phyloP scores from a whole-genome alignment of 2,329 filamentous ascomycete genomes.

The Drechslera avenae region DNA sequence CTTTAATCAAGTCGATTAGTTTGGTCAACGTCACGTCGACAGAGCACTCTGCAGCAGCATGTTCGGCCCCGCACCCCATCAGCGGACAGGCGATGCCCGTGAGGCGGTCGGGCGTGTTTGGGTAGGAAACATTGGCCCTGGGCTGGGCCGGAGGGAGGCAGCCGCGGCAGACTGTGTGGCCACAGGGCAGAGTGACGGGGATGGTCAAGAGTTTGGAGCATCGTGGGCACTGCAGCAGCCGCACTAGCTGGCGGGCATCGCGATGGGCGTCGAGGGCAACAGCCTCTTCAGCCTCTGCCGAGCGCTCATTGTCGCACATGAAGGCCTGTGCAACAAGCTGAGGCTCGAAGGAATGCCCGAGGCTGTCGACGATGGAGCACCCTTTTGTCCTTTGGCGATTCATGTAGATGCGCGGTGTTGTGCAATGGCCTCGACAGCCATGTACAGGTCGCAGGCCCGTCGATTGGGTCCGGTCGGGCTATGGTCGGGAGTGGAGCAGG shows the following conservation, averaged over 20 bases:
- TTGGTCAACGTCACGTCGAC: constrained; percentile 78
- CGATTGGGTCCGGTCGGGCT: constrained; percentile 7
- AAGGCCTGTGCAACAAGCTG: constrained; percentile 41
- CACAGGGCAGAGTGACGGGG: constrained; percentile 81
- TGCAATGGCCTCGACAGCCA: constrained; percentile 26
- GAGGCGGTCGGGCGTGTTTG: constrained; percentile 67
- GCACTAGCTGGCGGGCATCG: constrained; percentile 68
- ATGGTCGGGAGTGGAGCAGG: constrained; percentile 8
- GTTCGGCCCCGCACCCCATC: constrained; percentile 67
- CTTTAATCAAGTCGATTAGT: constrained; percentile 60
- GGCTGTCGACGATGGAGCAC: constrained; percentile 40
- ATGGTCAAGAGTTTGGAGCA: constrained; percentile 72
- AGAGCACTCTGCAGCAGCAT: constrained; percentile 76
- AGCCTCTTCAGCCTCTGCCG: constrained; percentile 41
- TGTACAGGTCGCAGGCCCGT: constrained; percentile 20
- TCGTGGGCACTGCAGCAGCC: constrained; percentile 75
- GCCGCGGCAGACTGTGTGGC: constrained; percentile 73
- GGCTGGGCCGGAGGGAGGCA: constrained; percentile 73
- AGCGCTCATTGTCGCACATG: constrained; percentile 50
- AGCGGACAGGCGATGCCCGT: constrained; percentile 79
- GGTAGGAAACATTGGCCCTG: constrained; percentile 77
- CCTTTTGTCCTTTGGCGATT: constrained; percentile 43
- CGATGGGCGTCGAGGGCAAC: constrained; percentile 55
- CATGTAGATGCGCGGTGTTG: constrained; percentile 38
- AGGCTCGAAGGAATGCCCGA: constrained; percentile 40